Percentiles rank a stretch among this genome's conserved stretches.
Evolutionary conservation across 208 protist species (phyloP).

Genomic region (Borovskyia barvae): DNA sequence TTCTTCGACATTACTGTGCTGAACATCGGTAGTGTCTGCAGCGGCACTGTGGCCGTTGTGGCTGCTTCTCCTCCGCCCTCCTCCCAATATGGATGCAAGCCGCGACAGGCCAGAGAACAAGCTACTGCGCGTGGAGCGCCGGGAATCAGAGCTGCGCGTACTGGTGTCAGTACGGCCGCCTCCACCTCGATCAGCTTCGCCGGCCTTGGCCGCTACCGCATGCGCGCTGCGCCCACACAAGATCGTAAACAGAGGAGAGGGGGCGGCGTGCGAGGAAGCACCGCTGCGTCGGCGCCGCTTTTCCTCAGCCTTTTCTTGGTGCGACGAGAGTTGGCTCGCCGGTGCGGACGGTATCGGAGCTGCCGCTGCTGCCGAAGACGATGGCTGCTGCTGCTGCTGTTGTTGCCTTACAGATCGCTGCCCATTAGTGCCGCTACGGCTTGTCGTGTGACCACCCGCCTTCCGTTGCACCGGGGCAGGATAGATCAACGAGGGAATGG

Average conservation of each 20-base stretch:
- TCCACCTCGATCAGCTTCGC: not conserved
- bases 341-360: too few relatives aligned
- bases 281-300: too few relatives aligned
- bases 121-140: constrained; percentile 11
- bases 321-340: too few relatives aligned
- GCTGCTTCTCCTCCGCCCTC: too few relatives aligned
- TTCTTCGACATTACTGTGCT: too few relatives aligned
- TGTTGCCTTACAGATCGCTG: not conserved
- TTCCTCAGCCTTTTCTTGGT: too few relatives aligned
- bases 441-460: not conserved
- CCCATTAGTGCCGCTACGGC: too few relatives aligned
- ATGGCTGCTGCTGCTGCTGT: not conserved
- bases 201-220: not conserved
- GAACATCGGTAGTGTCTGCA: too few relatives aligned
- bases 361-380: not conserved
- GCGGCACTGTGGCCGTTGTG: too few relatives aligned
- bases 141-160: not conserved
- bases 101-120: constrained; percentile 12
- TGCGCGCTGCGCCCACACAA: not conserved
- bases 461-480: not conserved
- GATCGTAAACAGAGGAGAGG: too few relatives aligned
- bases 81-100: constrained; percentile 8
- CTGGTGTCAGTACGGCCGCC: not conserved
- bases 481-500: too few relatives aligned
- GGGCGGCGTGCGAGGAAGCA: too few relatives aligned